A percentile compares a stretch with the other conserved stretches of the same genome.
phyloP scores from a whole-genome alignment of 768 basidiomycete species.

The Kwoniella newhampshirensis region DNA sequence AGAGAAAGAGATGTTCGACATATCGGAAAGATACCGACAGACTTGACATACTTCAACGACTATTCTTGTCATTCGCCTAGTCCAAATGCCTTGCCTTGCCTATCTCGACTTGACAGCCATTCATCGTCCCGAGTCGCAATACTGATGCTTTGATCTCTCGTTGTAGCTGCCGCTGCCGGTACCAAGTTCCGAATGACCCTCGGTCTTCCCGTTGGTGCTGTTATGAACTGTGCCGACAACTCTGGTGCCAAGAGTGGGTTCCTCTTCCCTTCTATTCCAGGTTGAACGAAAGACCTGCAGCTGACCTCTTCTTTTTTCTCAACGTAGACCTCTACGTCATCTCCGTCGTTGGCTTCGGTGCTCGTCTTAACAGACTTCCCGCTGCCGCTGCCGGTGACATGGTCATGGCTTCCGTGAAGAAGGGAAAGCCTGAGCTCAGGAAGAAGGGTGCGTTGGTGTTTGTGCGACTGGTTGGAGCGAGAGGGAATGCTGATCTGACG shows the following conservation, averaged over 20 bases:
- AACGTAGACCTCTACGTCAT: conserved; percentile 66
- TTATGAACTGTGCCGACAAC: conserved; percentile 98
- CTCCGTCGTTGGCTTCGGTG: conserved; percentile 92
- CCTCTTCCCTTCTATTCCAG: neutral
- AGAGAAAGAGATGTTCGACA: too few relatives aligned
- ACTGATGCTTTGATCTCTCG: too few relatives aligned
- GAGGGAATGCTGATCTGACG: too few relatives aligned
- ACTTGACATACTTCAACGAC: too few relatives aligned
- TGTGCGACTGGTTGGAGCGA: neutral
- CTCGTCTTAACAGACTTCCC: conserved; percentile 93
- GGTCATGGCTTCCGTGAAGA: conserved; percentile 84
- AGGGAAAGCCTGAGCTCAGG: conserved; percentile 98
- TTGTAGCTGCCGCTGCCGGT: conserved; percentile 60
- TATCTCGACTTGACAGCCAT: neutral
- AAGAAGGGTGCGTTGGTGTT: conserved; percentile 82
- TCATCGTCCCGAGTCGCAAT: neutral
- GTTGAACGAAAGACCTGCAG: too few relatives aligned
- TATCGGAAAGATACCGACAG: too few relatives aligned
- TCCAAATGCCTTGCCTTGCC: neutral
- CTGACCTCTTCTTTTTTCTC: neutral
- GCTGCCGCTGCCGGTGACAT: conserved; percentile 64
- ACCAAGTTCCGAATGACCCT: conserved; percentile 90
- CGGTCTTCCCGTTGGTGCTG: conserved; percentile 57
- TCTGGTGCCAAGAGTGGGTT: conserved; percentile 82
- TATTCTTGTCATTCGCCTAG: too few relatives aligned